Evolutionary conservation across 768 basidiomycete species (phyloP), one percentile per base, ranked within the genome.

Genomic region (Xerocomellus dryophilus): DNA sequence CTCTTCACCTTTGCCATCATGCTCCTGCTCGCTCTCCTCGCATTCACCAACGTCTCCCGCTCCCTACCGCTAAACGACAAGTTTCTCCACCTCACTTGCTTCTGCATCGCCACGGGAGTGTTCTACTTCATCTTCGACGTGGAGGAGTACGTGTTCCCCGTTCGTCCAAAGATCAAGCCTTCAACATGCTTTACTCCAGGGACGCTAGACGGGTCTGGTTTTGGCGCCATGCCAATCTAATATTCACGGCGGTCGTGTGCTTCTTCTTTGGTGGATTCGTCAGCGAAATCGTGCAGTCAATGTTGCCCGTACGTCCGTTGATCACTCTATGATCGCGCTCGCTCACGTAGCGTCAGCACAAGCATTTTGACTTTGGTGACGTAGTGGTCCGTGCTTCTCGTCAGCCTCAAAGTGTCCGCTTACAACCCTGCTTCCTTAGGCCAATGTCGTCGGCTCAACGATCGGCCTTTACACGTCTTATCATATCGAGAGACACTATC

Each of bases 101-200:
- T 93, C 53, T 76, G 76, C 50, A 57, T 88, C 23, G 88, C 90
- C 2, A 93, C 90, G 0, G 84, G 73, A 4, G 81, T 92, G 7
- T 93, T 93, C 69, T 93, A 91, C 71, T 93, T 92, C 64, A 89
- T 93, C 43, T 79, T 90, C 32, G 91, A 93, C 62, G 84, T 91
- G 9, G 91, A 93, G 54, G 91, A 93, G 90, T 93, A 61, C 67
- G 88, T 73, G 27, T 39, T 43, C 14, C 4, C 9, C 27, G 7
- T 41, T 23, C 35, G 12, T 12, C 29, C 29, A 7, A 12, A 25
- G 18, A 35, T 7, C 8, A 21, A 9, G 12, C 43, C 32, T 54
- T 54, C 31, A 43, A 34, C 20, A 7, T 25, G 31, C 50, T n/a
- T 10, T 32, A 39, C 7, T 44, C 15, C 48, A 93, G 91, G 66